Evolutionary conservation across 306 rosid genomes (phyloP), one percentile per base, ranked within the genome.

Genomic region (Dalbergia cochinchinensis): DNA sequence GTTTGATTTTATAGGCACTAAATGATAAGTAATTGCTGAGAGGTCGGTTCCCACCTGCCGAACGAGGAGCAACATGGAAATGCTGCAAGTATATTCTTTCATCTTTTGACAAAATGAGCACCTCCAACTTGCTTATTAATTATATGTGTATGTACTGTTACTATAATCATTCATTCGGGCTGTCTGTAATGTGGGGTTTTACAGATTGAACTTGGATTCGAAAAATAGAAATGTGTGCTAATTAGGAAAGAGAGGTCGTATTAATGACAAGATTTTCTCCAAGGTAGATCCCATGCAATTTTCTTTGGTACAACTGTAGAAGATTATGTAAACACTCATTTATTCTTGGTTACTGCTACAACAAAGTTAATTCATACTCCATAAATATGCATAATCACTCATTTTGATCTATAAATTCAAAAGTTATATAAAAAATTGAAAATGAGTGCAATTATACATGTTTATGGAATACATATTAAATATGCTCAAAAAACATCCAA

Each of bases 41-140:
- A 69, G 34, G 60, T 68, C 47, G 59, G 50, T 45, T 50, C 50
- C 60, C 69, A n/a, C 76, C 64, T 22, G 47, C 82, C 50, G 13
- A 59, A 58, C n/a, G 53, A 11, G 14, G 19, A 10, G 31, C 74
- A 66, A 54, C 45, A 54, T 34, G 47, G 34, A 76, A 48, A 11
- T 35, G 9, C 22, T 70, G 63, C 33, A 50, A 0, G 9, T 31
- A 7, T 62, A 15, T 62, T 33, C 31, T 15, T 66, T 54, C 19
- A 35, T 18, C 41, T 44, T 77, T 77, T 65, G 81, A 77, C 66
- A 77, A 37, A 37, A 14, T 51, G 73, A 20, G 15, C 50, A 35
- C 31, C 64, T 50, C 5, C 31, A 7, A 15, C 41, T 22, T 42
- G 10, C 33, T 20, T 33, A 15, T 4, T 45, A 14, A 3, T 64